phyloP scores from a whole-genome alignment of 768 basidiomycete genomes.

The Daedaleopsis sinensis region DNA sequence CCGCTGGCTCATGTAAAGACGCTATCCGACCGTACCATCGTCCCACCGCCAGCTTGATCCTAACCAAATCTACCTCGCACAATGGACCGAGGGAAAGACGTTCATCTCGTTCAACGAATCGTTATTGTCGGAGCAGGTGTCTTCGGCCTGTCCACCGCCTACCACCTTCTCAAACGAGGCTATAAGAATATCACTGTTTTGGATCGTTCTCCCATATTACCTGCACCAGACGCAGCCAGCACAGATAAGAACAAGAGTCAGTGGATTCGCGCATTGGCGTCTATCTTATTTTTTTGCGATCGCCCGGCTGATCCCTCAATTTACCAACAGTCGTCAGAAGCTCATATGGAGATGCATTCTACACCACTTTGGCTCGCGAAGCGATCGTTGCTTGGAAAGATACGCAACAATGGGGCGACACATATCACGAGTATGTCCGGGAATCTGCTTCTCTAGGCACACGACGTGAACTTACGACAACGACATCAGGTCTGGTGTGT shows the following conservation, averaged over 20 bases:
- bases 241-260: conserved; percentile 52
- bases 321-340: conserved; percentile 64
- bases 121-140: conserved; percentile 82
- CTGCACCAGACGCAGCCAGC: conserved; percentile 82
- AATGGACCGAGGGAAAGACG: neutral
- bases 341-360: conserved; percentile 70
- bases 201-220: conserved; percentile 68
- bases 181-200: conserved; percentile 74
- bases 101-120: conserved; percentile 30
- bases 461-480: neutral
- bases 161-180: conserved; percentile 71
- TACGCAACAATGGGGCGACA: conserved; percentile 63
- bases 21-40: no score
- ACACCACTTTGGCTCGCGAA: conserved; percentile 71
- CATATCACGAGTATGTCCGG: conserved; percentile 76
- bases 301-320: no score
- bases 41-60: neutral
- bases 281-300: neutral
- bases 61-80: neutral
- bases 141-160: conserved; percentile 87
- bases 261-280: neutral
- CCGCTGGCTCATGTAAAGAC: no score
- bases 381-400: conserved; percentile 78
- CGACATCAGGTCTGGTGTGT: conserved; percentile 62
- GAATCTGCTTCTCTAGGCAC: neutral